A percentile compares a stretch with the other conserved stretches of the same genome.
These are phyloP conservation scores for Pachysandra terminalis DNA, from an alignment of 164 flowering plant genomes.

Conservation along the genomic window DNA sequence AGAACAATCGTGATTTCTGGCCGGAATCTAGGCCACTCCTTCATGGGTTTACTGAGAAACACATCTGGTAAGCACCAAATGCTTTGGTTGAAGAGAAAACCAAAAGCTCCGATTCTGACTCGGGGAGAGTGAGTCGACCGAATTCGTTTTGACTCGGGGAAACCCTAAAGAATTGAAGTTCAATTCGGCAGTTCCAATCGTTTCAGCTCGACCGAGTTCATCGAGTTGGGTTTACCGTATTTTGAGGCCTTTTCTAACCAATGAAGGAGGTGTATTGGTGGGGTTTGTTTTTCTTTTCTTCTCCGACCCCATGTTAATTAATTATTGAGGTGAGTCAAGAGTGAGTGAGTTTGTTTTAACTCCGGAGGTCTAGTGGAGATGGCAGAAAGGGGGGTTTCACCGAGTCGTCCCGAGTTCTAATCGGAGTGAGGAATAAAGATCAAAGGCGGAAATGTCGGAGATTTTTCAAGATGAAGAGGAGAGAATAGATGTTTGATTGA, in stretches of 20 bases:
- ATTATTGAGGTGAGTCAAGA: neutral
- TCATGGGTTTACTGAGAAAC: constrained; percentile 23
- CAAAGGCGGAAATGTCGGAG: too few species aligned
- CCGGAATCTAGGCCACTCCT: constrained; percentile 52
- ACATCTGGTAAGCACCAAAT: neutral
- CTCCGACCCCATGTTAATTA: too few species aligned
- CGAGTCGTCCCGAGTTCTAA: constrained; percentile 54
- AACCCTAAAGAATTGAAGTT: neutral
- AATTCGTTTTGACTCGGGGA: neutral
- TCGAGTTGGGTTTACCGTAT: too few species aligned
- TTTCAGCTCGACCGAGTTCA: constrained; percentile 11
- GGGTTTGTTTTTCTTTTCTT: too few species aligned
- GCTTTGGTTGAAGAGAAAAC: neutral
- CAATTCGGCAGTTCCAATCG: neutral
- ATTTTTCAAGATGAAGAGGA: neutral
- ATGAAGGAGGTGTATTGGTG: too few species aligned
- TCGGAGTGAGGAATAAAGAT: neutral
- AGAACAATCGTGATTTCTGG: constrained; percentile 34
- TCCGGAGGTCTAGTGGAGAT: constrained; percentile 49
- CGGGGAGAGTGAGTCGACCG: constrained; percentile 4
- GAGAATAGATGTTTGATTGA: neutral
- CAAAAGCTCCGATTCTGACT: constrained; percentile 17
- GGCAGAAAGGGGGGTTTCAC: constrained; percentile 41
- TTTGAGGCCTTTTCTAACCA: too few species aligned
- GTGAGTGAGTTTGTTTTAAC: constrained; percentile 12